Evolutionary conservation across 345 rosid genomes (phyloP).

Genomic region (Aethionema arabicum): DNA sequence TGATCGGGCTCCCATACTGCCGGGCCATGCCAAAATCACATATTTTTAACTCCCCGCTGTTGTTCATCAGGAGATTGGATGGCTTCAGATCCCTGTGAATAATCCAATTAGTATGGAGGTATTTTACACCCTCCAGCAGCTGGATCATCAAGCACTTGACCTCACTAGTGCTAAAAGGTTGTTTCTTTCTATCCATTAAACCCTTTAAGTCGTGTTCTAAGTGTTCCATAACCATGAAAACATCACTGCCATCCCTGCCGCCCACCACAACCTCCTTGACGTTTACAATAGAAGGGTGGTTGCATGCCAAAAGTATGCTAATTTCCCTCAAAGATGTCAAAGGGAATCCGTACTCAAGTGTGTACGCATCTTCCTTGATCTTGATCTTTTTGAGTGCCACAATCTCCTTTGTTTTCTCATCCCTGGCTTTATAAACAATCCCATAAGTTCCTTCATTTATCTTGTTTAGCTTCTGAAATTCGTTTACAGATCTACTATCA

Average conservation of each 20-base stretch:
- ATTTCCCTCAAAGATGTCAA: conserved; percentile 83
- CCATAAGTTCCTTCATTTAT: conserved; percentile 90
- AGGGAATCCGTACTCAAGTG: conserved; percentile 77
- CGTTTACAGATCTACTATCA: conserved; percentile 64
- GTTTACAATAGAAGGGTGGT: conserved; percentile 69
- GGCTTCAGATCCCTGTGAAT: conserved; percentile 92
- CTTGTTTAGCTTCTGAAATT: conserved; percentile 71
- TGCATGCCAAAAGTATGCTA: conserved; percentile 68
- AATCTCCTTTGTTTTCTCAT: conserved; percentile 60
- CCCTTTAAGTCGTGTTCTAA: conserved; percentile 83
- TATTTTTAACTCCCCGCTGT: conserved; percentile 70
- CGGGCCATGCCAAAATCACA: conserved; percentile 92
- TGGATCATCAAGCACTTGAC: conserved; percentile 89
- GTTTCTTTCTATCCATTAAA: conserved; percentile 65
- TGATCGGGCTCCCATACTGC: conserved; percentile 77
- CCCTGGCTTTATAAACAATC: conserved; percentile 73
- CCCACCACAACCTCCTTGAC: conserved; percentile 85
- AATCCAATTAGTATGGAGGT: conserved; percentile 93
- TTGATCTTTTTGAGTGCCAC: conserved; percentile 88
- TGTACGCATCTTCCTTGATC: conserved; percentile 60
- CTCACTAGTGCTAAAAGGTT: conserved; percentile 79
- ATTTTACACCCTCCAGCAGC: conserved; percentile 71
- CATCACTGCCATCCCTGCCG: conserved; percentile 43
- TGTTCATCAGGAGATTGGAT: conserved; percentile 80
- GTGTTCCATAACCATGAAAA: conserved; percentile 93